These are phyloP conservation scores for Dalbergia oliveri DNA, from an alignment of 306 rosid species.

Conservation along the genomic window DNA sequence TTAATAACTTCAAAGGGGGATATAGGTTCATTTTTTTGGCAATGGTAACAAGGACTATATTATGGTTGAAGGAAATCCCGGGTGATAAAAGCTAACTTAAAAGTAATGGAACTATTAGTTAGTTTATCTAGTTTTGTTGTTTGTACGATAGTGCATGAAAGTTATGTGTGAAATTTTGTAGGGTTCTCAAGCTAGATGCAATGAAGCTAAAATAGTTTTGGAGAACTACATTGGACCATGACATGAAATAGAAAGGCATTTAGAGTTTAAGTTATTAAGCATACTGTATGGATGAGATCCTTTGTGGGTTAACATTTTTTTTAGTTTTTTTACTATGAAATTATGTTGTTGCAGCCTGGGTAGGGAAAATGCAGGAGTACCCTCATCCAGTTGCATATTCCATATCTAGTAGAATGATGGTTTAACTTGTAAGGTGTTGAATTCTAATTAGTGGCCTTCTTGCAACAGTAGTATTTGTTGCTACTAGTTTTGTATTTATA, in stretches of 20 bases:
- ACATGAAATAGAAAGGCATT: constrained; percentile 73
- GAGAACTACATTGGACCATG: constrained; percentile 80
- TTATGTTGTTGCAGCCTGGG: constrained; percentile 72
- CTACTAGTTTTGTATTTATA: constrained; percentile 74
- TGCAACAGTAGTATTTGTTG: constrained; percentile 86
- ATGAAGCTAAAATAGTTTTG: constrained; percentile 66
- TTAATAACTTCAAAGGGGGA: constrained; percentile 74
- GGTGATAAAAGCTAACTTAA: constrained; percentile 86
- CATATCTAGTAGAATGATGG: constrained; percentile 91
- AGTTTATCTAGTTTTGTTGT: constrained; percentile 35
- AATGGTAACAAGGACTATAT: constrained; percentile 60
- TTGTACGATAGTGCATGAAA: constrained; percentile 33
- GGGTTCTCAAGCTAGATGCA: constrained; percentile 71
- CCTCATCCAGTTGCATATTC: constrained; percentile 94
- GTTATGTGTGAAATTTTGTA: constrained; percentile 45
- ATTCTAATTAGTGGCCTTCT: constrained; percentile 78
- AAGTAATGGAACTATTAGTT: constrained; percentile 21
- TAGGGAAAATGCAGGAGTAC: constrained; percentile 71
- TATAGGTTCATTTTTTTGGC: constrained; percentile 34
- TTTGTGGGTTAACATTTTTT: constrained; percentile 27
- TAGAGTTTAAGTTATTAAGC: constrained; percentile 34
- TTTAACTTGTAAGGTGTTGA: constrained; percentile 79
- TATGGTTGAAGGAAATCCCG: constrained; percentile 81
- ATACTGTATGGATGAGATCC: constrained; percentile 38
- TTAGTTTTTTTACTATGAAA: constrained; percentile 32